Percentiles rank a stretch among this genome's conserved stretches.
Evolutionary conservation across 1,139 yeast genomes (phyloP).

Genomic region (Taphrina confusa): DNA sequence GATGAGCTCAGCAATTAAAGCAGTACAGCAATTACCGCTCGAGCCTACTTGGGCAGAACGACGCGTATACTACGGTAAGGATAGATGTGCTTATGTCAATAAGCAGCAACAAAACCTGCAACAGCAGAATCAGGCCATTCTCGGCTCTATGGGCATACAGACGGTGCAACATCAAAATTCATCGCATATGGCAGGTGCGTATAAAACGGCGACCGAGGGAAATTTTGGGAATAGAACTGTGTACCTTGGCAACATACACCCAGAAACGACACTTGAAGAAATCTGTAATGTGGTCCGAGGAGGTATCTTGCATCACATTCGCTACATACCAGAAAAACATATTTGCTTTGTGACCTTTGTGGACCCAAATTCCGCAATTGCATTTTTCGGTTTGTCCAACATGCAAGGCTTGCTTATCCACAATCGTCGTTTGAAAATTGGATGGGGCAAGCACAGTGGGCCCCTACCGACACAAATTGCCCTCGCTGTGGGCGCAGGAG

Average conservation of each 20-base stretch:
- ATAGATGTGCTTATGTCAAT: constrained; percentile 57
- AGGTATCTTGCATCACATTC: constrained; percentile 68
- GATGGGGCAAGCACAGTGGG: constrained; percentile 97
- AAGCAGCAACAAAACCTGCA: constrained; percentile 24
- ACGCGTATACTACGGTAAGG: constrained; percentile 82
- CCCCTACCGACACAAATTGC: constrained; percentile 79
- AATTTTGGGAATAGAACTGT: constrained; percentile 90
- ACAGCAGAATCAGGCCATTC: constrained; percentile 27
- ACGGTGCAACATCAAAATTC: constrained; percentile 1
- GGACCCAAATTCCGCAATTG: constrained; percentile 90
- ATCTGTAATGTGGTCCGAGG: constrained; percentile 93
- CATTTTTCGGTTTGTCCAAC: constrained; percentile 84
- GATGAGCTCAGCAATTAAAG: constrained; percentile 79
- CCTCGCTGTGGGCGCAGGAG: constrained; percentile 89
- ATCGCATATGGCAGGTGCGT: constrained; percentile 5
- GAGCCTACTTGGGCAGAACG: constrained; percentile 61
- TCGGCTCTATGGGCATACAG: constrained; percentile 22
- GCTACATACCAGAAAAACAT: constrained; percentile 72
- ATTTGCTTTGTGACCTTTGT: constrained; percentile 91
- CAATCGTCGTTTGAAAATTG: constrained; percentile 77
- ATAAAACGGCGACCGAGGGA: neutral
- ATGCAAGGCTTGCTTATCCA: constrained; percentile 79
- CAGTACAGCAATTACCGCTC: constrained; percentile 64
- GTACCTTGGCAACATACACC: constrained; percentile 82
- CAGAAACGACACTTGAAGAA: constrained; percentile 83